Base-by-base conservation (phyloP, 345 rosid genomes). In the Gossypium australe region DNA sequence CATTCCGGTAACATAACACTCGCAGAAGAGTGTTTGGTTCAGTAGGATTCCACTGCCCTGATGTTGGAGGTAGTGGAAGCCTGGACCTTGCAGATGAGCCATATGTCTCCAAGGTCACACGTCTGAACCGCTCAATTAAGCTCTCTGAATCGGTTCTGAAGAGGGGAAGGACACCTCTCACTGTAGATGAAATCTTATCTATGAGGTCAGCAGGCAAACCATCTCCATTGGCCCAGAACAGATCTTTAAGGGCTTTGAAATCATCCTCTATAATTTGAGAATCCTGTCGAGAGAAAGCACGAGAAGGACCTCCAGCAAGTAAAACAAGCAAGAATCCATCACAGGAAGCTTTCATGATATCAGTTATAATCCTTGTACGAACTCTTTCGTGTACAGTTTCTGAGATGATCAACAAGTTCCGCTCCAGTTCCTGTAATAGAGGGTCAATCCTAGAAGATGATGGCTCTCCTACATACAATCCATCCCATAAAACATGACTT, bases 141-240 rank as follows among this genome's bases (percentile, higher is more conserved):
- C 90, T 84, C 52, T 89, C 98, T 14, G 99, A 87, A 71, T 95
- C 97, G 18, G 93, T 86, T 66, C 91, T 82, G 78, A 88, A 85
- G 57, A 93, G 89, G 16, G 96, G 97, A 76, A 95, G 91, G 55
- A 95, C 86, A 10, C 87, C 88, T 83, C 92, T 85, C 6, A 70
- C 92, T 0, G 91, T 84, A 20, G 75, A 77, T 49, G 97, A 87
- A 80, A 86, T 88, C 80, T 93, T 93, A 59, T 91, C 96, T 34
- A 93, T 84, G 82, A 95, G 76, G 29, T 91, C 96, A 52, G 82
- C 70, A 11, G 98, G 96, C 79, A 93, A 82, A 77, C 98, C 99
- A 61, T 93, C 98, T 17, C 99, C 99, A 38, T 95, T 90, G 14
- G 99, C 92, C 97, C 90, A 93, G 81, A 95, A 95, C 67, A 93